Percentiles rank a stretch among this genome's conserved stretches.
These are phyloP conservation scores for Talaromyces ruber DNA, from an alignment of 495 filamentous ascomycete species.

Conservation along the genomic window DNA sequence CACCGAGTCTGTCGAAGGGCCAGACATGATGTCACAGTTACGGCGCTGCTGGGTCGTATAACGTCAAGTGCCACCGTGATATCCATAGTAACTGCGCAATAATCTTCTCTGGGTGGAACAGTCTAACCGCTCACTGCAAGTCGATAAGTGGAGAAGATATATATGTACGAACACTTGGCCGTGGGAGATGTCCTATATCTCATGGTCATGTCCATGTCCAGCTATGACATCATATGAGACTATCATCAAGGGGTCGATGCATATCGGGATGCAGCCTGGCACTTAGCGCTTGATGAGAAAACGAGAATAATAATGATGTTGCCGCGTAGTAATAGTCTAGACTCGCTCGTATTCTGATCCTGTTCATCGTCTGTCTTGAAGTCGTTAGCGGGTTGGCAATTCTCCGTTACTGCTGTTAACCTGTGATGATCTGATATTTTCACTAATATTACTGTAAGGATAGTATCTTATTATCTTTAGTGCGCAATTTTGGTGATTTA, in stretches of 20 bases:
- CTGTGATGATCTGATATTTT: neutral
- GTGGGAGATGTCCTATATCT: neutral
- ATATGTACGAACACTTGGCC: neutral
- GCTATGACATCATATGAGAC: neutral
- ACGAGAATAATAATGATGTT: neutral
- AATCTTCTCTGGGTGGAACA: neutral
- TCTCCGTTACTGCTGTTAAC: neutral
- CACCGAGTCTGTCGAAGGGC: neutral
- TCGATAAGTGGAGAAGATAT: neutral
- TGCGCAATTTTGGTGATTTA: neutral
- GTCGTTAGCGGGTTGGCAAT: too few species aligned
- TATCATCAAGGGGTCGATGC: neutral
- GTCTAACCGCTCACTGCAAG: neutral
- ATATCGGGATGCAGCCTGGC: neutral
- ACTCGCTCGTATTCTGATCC: neutral
- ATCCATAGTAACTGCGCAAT: neutral
- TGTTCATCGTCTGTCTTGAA: neutral
- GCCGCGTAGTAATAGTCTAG: neutral
- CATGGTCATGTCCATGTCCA: too few species aligned
- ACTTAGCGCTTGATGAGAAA: neutral
- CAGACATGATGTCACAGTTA: slow-evolving; percentile 4
- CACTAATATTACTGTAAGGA: neutral
- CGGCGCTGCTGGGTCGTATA: slow-evolving; percentile 3
- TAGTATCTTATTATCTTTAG: neutral
- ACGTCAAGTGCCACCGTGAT: neutral